Evolutionary conservation across 257 asterid genomes (phyloP), one percentile per base, ranked within the genome.

Genomic region (Solanum corneliomulleri): DNA sequence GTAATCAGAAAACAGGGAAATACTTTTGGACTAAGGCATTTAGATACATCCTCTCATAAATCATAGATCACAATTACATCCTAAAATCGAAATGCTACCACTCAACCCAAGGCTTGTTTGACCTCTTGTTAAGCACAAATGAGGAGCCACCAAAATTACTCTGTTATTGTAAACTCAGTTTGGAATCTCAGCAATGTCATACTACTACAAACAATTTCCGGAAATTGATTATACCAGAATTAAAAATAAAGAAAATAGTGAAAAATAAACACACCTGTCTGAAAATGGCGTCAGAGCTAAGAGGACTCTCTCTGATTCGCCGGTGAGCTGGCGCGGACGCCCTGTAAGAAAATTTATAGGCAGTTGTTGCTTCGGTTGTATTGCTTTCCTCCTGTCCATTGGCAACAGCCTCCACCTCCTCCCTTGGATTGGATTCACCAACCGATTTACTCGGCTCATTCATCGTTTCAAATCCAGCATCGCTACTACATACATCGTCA

Each of bases 271-370:
- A 52, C 35, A 97, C 99, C 96, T 97, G 98, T 88, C 91, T 94
- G 90, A 97, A 97, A 74, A 97, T 97, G 88, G 99, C 98, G 87
- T 94, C 98, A 52, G 99, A 97, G 87, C 99, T 97, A 69, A 97
- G 98, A 89, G 98, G 98, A 88, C 99, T 95, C 93, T 97, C 99
- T 91, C 91, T 97, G 84, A 86, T 91, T 88, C 90, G 92, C 77
- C 96, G 93, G 83, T 97, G 99, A 87, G 98, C 99, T 6, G 98
- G 98, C 41, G 93, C 91, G 15, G 98, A 94, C 49, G 99, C 93
- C 88, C 98, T 90, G 89, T 92, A 97, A 56, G 93, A 69, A 75
- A 89, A 91, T 90, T 93, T 93, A 69, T 86, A 87, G n/a, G 91
- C 77, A 85, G 71, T 72, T 16, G 88, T 86, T 87, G 91, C 86